These are phyloP conservation scores for Tubosaeta sp. DNA, from an alignment of 768 basidiomycete genomes.

Conservation along the genomic window DNA sequence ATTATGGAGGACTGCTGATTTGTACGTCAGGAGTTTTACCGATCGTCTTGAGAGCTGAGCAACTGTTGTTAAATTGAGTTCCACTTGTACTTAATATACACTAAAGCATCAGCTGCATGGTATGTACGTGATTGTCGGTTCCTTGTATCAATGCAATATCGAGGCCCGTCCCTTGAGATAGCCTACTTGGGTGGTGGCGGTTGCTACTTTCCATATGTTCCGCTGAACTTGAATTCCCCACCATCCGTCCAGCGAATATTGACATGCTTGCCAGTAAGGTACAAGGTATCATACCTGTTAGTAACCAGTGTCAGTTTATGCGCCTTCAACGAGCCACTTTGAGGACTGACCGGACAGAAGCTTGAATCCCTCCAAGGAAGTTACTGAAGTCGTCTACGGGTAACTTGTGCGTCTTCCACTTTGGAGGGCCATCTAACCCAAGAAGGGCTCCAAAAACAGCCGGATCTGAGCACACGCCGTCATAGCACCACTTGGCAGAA, in stretches of 20 bases:
- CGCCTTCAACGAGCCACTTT: background rate
- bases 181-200: background rate
- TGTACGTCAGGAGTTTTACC: conserved; percentile 23
- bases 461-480: conserved; percentile 47
- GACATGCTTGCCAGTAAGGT: conserved; percentile 38
- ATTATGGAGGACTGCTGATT: conserved; percentile 1
- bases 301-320: background rate
- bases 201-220: conserved; percentile 37
- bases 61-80: conserved; percentile 6
- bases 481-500: conserved; percentile 46
- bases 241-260: conserved; percentile 44
- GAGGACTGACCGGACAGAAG: conserved; percentile 33
- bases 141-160: background rate
- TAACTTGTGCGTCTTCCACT: conserved; percentile 48
- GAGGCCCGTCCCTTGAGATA: too few species aligned
- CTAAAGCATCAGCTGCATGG: background rate
- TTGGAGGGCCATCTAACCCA: conserved; percentile 41
- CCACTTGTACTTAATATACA: background rate
- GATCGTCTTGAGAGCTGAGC: conserved; percentile 16
- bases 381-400: conserved; percentile 32
- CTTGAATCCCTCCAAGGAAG: conserved; percentile 33
- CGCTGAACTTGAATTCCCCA: conserved; percentile 57
- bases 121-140: background rate
- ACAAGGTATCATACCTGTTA: conserved; percentile 37
- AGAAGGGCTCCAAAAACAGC: conserved; percentile 45